These are phyloP conservation scores for Boechera divaricarpa DNA, from an alignment of 345 rosid genomes.

Conservation along the genomic window DNA sequence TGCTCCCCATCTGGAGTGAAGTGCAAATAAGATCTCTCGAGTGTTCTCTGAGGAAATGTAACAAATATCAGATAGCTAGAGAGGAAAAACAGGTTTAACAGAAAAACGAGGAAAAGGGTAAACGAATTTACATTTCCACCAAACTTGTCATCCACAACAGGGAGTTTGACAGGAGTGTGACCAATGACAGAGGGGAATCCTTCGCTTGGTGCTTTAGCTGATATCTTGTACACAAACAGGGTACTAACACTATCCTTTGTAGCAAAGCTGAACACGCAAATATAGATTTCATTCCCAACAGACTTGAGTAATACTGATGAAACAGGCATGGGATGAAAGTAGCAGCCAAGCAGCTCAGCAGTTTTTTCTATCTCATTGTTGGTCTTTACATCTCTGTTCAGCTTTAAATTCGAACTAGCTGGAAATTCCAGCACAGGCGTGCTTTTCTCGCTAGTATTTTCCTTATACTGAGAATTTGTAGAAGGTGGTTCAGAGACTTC, in stretches of 20 bases:
- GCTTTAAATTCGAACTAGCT: constrained; percentile 47
- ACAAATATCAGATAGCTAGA: constrained; percentile 30
- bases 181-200: constrained; percentile 84
- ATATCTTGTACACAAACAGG: constrained; percentile 68
- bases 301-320: constrained; percentile 57
- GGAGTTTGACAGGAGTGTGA: constrained; percentile 57
- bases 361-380: constrained; percentile 54
- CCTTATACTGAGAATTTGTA: constrained; percentile 40
- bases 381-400: constrained; percentile 47
- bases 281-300: constrained; percentile 57
- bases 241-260: constrained; percentile 51
- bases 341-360: constrained; percentile 73
- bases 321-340: constrained; percentile 71
- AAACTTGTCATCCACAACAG: constrained; percentile 51
- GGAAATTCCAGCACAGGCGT: constrained; percentile 41
- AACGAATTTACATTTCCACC: constrained; percentile 53
- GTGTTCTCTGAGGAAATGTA: constrained; percentile 53
- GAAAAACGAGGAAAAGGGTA: constrained; percentile 1
- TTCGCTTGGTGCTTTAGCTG: constrained; percentile 51
- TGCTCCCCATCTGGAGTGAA: constrained; percentile 73
- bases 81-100: constrained; percentile 2
- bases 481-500: constrained; percentile 38
- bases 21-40: constrained; percentile 63
- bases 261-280: constrained; percentile 69
- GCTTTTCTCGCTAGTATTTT: constrained; percentile 38